These are phyloP conservation scores for Arabidopsis hybrid DNA, from an alignment of 441 rosid species.

Conservation along the genomic window DNA sequence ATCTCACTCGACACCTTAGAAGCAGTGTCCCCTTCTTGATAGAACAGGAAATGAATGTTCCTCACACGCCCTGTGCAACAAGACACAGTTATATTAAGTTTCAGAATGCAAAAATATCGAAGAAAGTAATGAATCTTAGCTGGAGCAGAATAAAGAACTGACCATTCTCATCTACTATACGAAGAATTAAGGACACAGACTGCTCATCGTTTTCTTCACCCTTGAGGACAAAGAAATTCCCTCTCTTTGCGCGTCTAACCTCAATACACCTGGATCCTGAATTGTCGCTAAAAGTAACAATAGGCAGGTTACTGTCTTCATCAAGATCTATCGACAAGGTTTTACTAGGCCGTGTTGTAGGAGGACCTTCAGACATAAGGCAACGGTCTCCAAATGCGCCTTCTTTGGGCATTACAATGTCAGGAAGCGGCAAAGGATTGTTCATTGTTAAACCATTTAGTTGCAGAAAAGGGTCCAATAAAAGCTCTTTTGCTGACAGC, in stretches of 20 bases:
- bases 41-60: constrained; percentile 72
- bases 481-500: constrained; percentile 66
- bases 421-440: constrained; percentile 62
- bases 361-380: constrained; percentile 75
- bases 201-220: constrained; percentile 72
- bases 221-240: constrained; percentile 61
- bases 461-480: constrained; percentile 65
- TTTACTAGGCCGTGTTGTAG: constrained; percentile 46
- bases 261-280: constrained; percentile 52
- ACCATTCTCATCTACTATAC: constrained; percentile 61
- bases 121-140: too few relatives aligned
- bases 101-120: too few relatives aligned
- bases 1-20: constrained; percentile 70
- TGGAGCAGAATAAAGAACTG: too few relatives aligned
- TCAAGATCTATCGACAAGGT: constrained; percentile 55
- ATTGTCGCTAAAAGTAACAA: constrained; percentile 52
- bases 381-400: constrained; percentile 79
- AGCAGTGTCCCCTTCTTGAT: constrained; percentile 69
- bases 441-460: constrained; percentile 56
- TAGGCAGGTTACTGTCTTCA: constrained; percentile 57
- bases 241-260: constrained; percentile 61
- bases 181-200: constrained; percentile 68
- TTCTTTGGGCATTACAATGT: constrained; percentile 66
- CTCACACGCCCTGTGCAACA: constrained; percentile 59
- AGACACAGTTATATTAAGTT: background rate